phyloP scores from a whole-genome alignment of 148 eudicot species.

The Amaranthus cruentus region DNA sequence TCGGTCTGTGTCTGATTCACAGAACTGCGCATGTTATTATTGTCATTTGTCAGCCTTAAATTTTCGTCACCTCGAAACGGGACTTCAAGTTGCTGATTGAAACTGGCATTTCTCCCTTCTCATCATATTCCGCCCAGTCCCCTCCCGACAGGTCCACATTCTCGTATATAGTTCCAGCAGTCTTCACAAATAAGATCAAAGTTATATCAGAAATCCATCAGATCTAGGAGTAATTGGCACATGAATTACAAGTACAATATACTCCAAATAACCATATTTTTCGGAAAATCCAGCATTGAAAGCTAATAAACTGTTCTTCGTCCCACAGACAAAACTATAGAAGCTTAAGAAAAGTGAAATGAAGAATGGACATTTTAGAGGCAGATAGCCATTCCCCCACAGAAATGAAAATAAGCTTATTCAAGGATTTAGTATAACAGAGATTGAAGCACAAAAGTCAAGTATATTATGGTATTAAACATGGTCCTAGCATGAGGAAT shows the following conservation, averaged over 20 bases:
- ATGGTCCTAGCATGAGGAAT: background rate
- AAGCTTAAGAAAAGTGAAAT: background rate
- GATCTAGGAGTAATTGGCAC: background rate
- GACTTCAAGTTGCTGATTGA: constrained; percentile 63
- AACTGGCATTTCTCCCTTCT: constrained; percentile 58
- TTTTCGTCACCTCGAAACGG: constrained; percentile 42
- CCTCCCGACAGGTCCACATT: constrained; percentile 40
- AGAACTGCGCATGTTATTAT: background rate
- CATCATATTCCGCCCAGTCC: constrained; percentile 45
- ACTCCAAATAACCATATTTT: background rate
- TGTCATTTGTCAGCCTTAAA: constrained; percentile 2
- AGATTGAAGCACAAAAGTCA: background rate
- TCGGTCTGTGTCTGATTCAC: background rate
- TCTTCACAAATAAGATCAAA: constrained; percentile 33
- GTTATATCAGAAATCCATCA: background rate
- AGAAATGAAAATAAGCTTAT: no score
- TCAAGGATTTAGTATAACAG: no score
- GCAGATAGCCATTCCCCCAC: background rate
- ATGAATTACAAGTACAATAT: background rate
- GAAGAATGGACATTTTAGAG: background rate
- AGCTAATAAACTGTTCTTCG: background rate
- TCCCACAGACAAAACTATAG: background rate
- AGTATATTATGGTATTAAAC: background rate
- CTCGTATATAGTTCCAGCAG: constrained; percentile 65
- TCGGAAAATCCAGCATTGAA: background rate